Evolutionary conservation across 1,139 yeast genomes (phyloP).

Genomic region (Diutina sp.): DNA sequence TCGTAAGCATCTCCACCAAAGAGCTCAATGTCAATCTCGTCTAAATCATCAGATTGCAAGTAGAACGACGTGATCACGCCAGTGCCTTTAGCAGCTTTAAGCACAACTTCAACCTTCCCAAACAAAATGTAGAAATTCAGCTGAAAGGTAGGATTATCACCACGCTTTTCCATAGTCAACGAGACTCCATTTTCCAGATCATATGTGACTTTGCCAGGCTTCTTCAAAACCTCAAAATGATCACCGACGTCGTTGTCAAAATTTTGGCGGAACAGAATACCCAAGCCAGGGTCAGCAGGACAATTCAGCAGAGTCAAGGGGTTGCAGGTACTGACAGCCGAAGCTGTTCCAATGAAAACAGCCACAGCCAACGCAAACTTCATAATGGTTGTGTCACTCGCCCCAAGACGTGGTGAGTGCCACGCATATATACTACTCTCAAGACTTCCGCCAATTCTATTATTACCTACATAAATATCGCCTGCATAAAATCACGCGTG

Average conservation of each 20-base stretch:
- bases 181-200: conserved; percentile 35
- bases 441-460: not conserved
- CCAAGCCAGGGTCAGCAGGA: conserved; percentile 41
- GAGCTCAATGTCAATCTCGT: conserved; percentile 63
- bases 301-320: conserved; percentile 19
- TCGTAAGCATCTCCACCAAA: conserved; percentile 16
- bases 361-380: not conserved
- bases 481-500: not conserved
- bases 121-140: conserved; percentile 79
- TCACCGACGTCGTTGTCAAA: conserved; percentile 8
- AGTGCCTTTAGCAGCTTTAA: conserved; percentile 60
- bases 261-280: conserved; percentile 30
- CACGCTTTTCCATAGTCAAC: conserved; percentile 44
- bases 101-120: conserved; percentile 63
- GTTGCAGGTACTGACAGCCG: conserved; percentile 13
- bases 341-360: not conserved
- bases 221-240: conserved; percentile 2
- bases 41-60: conserved; percentile 74
- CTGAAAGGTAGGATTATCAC: conserved; percentile 63
- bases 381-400: not conserved
- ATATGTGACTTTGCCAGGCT: conserved; percentile 9
- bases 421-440: not conserved
- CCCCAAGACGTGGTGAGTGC: not conserved
- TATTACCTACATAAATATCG: not conserved
- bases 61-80: conserved; percentile 76